Evolutionary conservation across 176 grass and related monocot genomes (phyloP).

Genomic region (Rhynchospora breviuscula): DNA sequence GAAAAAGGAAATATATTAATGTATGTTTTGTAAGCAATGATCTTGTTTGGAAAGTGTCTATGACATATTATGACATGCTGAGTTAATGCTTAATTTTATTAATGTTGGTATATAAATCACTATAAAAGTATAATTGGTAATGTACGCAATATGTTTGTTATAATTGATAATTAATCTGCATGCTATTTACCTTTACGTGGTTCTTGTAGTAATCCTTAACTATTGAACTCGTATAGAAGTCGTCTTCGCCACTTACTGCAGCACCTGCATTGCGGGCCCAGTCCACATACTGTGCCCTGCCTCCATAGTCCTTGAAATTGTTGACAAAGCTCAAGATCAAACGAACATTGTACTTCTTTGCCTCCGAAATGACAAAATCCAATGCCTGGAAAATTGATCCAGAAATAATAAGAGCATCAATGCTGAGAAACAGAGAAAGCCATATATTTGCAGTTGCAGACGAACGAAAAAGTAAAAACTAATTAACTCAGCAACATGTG

Average conservation of each 20-base stretch:
- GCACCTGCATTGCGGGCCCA: slow-evolving; percentile 38
- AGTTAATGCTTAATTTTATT: too few relatives aligned
- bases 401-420: not conserved
- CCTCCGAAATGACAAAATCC: slow-evolving; percentile 38
- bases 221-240: slow-evolving; percentile 43
- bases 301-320: slow-evolving; percentile 31
- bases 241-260: slow-evolving; percentile 21
- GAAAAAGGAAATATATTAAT: not conserved
- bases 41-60: not conserved
- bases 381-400: slow-evolving; percentile 25
- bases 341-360: slow-evolving; percentile 21
- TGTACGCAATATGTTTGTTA: not conserved
- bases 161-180: not conserved
- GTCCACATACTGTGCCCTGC: slow-evolving; percentile 34
- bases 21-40: not conserved
- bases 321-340: slow-evolving; percentile 46
- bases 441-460: too few relatives aligned
- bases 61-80: too few relatives aligned
- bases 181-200: slow-evolving; percentile 29
- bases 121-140: too few relatives aligned
- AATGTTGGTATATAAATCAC: too few relatives aligned
- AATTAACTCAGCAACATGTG: not conserved
- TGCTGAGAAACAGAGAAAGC: not conserved
- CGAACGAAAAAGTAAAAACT: not conserved
- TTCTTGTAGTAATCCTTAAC: slow-evolving; percentile 53